Evolutionary conservation across 2,329 filamentous ascomycete species (phyloP).

Genomic region (Fusarium torulosum): DNA sequence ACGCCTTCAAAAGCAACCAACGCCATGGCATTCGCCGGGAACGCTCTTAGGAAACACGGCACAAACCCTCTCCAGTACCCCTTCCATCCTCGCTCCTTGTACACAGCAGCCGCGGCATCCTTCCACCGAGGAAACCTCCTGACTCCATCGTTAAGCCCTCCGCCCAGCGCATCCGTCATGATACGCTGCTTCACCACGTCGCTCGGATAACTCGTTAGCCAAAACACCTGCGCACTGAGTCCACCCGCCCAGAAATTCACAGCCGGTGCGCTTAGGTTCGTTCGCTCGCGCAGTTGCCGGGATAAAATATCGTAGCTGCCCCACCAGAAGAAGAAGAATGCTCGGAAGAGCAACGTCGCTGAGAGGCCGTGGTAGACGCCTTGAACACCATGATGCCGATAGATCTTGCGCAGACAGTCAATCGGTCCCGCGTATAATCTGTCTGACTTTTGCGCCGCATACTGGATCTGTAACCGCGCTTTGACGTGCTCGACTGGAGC

Average conservation of each 20-base stretch:
- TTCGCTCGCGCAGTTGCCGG: conserved; percentile 73
- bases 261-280: conserved; percentile 78
- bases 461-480: conserved; percentile 93
- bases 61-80: conserved; percentile 95
- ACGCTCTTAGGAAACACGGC: conserved; percentile 92
- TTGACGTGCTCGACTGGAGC: conserved; percentile 97
- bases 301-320: conserved; percentile 91
- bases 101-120: conserved; percentile 82
- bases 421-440: conserved; percentile 88
- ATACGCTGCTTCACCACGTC: conserved; percentile 97
- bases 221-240: conserved; percentile 92
- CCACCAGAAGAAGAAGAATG: conserved; percentile 99
- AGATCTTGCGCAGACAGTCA: conserved; percentile 82
- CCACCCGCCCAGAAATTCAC: conserved; percentile 99
- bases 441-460: conserved; percentile 81
- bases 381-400: conserved; percentile 76
- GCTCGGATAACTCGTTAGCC: conserved; percentile 90
- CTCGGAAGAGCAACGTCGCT: conserved; percentile 88
- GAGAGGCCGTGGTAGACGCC: conserved; percentile 89
- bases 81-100: conserved; percentile 77
- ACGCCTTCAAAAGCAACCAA: conserved; percentile 93
- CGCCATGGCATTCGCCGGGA: conserved; percentile 95
- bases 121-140: conserved; percentile 81
- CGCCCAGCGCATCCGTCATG: conserved; percentile 93
- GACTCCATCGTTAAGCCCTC: conserved; percentile 73